Base-by-base conservation (phyloP, 2,329 filamentous ascomycete species). In the Cyphellophora europaea region DNA sequence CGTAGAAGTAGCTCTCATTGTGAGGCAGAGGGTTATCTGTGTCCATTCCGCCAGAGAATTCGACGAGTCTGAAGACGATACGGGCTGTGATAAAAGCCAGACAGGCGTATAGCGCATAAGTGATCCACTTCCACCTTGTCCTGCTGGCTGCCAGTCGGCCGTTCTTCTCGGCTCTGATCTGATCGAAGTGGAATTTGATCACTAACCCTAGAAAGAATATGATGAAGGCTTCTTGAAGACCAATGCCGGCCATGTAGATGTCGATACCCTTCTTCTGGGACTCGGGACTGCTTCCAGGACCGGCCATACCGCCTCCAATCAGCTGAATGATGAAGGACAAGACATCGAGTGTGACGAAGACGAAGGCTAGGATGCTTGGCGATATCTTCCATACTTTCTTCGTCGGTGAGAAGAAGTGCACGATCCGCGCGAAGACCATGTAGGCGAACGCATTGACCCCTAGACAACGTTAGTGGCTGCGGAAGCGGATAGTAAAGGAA, bases 231-330 rank as follows among this genome's bases (percentile, higher is more conserved):
- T 71, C 54, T 41, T 74, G 70, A 0, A 72, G 49, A 0, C 62
- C 67, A 11, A 73, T 66, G 0, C 69, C 69, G 8, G 62, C 67
- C 65, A 71, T 73, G 50, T 72, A 72, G 35, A 69, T 63, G 44
- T 69, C 58, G 8, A 67, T 44, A 2, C 64, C 65, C 1, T 50
- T 40, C 38, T 53, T 49, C 2, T 52, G 44, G 11, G 44, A 43
- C 0, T 48, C 43, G 4, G 48, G 37, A 2, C 41, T 46, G 3
- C 44, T 45, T 6, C 48, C 49, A 0, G 53, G 49, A 3, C 47
- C 46, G 14, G 58, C 49, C 43, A 61, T 60, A 27, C 36, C 38
- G 8, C 53, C 62, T 14, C 59, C 63, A 5, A 44, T 52, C 6
- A 50, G 50, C 41, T 68, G 64, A 6, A 67, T 49, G 16, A 67